phyloP scores from a whole-genome alignment of 192 early-diverging fungal species.

The Piromyces sp. region DNA sequence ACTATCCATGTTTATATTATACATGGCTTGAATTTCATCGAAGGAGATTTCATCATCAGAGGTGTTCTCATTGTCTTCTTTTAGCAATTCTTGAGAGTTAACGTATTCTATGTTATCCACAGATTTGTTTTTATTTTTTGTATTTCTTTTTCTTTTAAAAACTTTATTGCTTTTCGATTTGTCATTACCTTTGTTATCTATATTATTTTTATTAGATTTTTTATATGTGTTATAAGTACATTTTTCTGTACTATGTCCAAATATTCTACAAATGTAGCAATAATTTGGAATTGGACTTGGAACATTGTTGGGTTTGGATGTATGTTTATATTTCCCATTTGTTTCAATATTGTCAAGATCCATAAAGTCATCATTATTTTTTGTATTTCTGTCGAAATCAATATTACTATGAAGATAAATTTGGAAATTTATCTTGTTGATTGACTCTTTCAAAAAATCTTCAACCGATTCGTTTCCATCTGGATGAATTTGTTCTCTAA shows the following conservation, averaged over 20 bases:
- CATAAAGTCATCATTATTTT: neutral
- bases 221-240: neutral
- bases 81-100: too few relatives aligned
- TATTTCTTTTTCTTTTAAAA: too few relatives aligned
- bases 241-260: neutral
- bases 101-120: neutral
- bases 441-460: neutral
- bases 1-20: neutral
- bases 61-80: neutral
- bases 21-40: neutral
- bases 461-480: neutral
- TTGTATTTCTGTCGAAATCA: neutral
- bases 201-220: neutral
- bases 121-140: neutral
- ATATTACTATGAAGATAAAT: neutral
- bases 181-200: neutral
- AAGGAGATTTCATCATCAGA: neutral
- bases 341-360: neutral
- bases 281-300: neutral
- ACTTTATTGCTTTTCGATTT: neutral
- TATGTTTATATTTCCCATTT: neutral
- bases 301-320: neutral
- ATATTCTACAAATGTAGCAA: too few relatives aligned
- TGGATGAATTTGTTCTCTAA: too few relatives aligned
- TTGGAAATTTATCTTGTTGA: neutral